phyloP scores from a whole-genome alignment of 2,329 filamentous ascomycete genomes.

The Leptographium lundbergii region DNA sequence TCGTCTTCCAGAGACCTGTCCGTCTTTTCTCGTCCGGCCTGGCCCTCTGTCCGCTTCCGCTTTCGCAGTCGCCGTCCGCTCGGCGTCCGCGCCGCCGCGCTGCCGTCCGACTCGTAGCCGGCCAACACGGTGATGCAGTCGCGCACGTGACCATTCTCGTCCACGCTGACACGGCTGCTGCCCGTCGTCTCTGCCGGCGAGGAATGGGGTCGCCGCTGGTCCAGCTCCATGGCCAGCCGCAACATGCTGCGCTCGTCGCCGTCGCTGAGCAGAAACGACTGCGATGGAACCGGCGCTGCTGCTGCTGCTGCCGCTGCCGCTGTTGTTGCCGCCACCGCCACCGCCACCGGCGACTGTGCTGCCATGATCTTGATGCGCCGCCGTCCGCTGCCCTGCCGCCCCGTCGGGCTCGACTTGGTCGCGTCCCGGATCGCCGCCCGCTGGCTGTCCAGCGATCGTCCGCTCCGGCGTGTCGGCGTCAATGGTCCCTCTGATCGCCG shows the following conservation, averaged over 20 bases:
- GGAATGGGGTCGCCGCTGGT: slow-evolving; percentile 18
- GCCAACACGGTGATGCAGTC: slow-evolving; percentile 22
- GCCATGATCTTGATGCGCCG: background rate
- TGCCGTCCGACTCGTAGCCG: slow-evolving; percentile 9
- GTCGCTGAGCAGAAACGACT: slow-evolving; percentile 29
- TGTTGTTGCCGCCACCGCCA: no score
- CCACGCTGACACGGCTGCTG: slow-evolving; percentile 13
- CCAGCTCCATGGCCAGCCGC: slow-evolving; percentile 36
- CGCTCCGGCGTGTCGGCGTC: slow-evolving; percentile 3
- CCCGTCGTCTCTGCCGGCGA: slow-evolving; percentile 5
- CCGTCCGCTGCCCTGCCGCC: background rate
- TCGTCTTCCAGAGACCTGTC: background rate
- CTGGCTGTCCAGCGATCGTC: background rate
- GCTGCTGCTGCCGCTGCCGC: no score
- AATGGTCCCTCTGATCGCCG: background rate
- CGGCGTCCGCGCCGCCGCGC: background rate
- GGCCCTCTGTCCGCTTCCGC: slow-evolving; percentile 1
- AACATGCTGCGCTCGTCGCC: slow-evolving; percentile 35
- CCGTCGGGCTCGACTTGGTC: slow-evolving; percentile 8
- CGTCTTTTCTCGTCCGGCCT: background rate
- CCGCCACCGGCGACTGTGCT: background rate
- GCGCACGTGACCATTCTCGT: background rate
- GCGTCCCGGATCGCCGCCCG: background rate
- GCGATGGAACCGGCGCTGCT: slow-evolving; percentile 5
- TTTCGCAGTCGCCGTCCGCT: slow-evolving; percentile 7